Evolutionary conservation across 129 eudicot species (phyloP), one percentile per base, ranked within the genome.

Genomic region (Heracleum sosnowskyi): DNA sequence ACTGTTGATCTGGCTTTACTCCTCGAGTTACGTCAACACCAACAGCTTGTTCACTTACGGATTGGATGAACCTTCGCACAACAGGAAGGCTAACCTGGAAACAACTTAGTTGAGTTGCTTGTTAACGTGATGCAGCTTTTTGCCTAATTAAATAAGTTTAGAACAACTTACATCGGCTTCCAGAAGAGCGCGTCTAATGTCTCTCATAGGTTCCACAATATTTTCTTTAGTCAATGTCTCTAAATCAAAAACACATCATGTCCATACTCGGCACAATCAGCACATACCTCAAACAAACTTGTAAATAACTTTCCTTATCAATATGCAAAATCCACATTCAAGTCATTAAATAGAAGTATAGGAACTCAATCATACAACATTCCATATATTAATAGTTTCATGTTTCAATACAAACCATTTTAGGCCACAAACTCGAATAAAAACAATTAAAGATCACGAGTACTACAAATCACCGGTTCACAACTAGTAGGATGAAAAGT

Each of bases 31-130:
- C 81, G 13, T 87, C 96, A 81, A 89, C 92, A 78, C 98, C 98
- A 83, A 91, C 97, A 68, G 94, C 98, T 85, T 88, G 87, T 73
- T 95, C 98, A 39, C 90, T 91, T 49, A 95, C 98, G 78, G 86
- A 84, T 86, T 95, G 93, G 80, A 95, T 84, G 82, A 95, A 95
- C 82, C 98, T 91, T 88, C 97, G 87, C 81, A 90, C 98, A 82
- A 95, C 98, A 51, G 98, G 98, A 82, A 95, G 97, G 66, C 98
- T 95, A 60, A 95, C 98, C 98, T 95, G 91, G 69, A 78, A 83
- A 75, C 68, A 44, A 57, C 66, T 83, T 31, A 57, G 26, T 57
- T 75, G 81, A 72, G 53, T 79, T 33, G 41, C 55, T 18, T 68
- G 20, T 35, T 40, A 64, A 63, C 11, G 4, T 39, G 74, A 55